A percentile compares a stretch with the other conserved stretches of the same genome.
phyloP scores from a whole-genome alignment of 345 rosid species.

The Nephelium lappaceum region DNA sequence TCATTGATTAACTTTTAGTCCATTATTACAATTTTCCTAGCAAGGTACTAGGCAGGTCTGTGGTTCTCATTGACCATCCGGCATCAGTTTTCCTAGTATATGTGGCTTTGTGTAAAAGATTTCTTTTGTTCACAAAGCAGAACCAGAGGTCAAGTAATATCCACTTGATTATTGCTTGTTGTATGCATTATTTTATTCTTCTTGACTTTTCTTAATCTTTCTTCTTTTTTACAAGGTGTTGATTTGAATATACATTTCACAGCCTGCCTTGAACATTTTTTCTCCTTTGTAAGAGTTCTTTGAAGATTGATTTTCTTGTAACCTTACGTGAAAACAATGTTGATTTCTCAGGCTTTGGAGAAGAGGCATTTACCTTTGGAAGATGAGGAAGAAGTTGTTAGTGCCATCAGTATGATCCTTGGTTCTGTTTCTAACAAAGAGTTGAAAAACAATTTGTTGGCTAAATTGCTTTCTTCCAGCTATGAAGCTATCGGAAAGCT shows the following conservation, averaged over 20 bases:
- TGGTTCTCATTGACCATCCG: neutral
- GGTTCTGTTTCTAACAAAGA: conserved; percentile 70
- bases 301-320: neutral
- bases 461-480: conserved; percentile 82
- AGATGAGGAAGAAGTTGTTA: conserved; percentile 89
- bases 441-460: conserved; percentile 72
- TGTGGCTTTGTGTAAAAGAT: neutral
- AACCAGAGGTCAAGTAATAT: neutral
- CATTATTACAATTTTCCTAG: neutral
- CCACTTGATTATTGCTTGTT: neutral
- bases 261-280: neutral
- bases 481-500: conserved; percentile 82
- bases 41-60: neutral
- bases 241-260: neutral
- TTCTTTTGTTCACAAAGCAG: neutral
- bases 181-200: neutral
- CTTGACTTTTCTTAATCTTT: neutral
- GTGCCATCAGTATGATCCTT: conserved; percentile 72
- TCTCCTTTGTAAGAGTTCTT: neutral
- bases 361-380: conserved; percentile 74
- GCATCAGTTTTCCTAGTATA: neutral
- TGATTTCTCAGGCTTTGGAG: conserved; percentile 59
- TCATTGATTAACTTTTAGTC: neutral
- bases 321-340: neutral
- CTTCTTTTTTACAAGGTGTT: neutral